Conservation (phyloP, 306 rosid genomes). For the Macrotyloma uniflorum region DNA sequence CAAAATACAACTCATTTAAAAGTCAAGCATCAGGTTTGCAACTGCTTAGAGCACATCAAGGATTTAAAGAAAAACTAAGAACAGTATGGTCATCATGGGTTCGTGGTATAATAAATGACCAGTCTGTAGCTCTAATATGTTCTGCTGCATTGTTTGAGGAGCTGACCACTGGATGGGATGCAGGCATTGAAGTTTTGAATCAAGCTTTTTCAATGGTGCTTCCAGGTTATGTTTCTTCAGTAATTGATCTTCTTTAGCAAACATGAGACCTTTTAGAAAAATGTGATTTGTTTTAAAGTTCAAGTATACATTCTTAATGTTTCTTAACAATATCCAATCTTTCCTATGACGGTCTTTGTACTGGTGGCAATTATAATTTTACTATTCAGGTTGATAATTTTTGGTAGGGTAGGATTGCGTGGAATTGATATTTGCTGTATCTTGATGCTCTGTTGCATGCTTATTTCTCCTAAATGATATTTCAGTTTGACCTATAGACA, state of each 20-base stretch:
- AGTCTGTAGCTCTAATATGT: slow-evolving; percentile 76
- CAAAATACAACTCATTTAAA: slow-evolving; percentile 67
- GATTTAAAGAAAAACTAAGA: slow-evolving; percentile 81
- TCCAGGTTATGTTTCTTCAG: slow-evolving; percentile 68
- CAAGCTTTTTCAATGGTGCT: slow-evolving; percentile 93
- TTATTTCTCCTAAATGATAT: slow-evolving; percentile 16
- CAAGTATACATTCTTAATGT: slow-evolving; percentile 12
- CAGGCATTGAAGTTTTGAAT: slow-evolving; percentile 69
- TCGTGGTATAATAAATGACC: slow-evolving; percentile 76
- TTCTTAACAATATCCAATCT: slow-evolving; percentile 1
- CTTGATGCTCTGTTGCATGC: background rate
- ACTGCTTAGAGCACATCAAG: slow-evolving; percentile 86
- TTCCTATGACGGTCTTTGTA: background rate
- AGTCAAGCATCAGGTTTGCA: slow-evolving; percentile 77
- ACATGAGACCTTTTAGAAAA: slow-evolving; percentile 1
- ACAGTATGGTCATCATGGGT: slow-evolving; percentile 71
- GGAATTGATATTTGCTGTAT: slow-evolving; percentile 6
- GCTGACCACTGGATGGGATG: slow-evolving; percentile 75
- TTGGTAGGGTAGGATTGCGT: slow-evolving; percentile 9
- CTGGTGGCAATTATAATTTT: slow-evolving; percentile 8
- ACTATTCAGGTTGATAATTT: background rate
- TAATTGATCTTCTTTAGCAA: slow-evolving; percentile 9
- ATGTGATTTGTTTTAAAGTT: slow-evolving; percentile 2
- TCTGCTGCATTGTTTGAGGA: slow-evolving; percentile 88
- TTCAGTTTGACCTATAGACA: slow-evolving; percentile 23